phyloP scores from a whole-genome alignment of 305 asterid species.

The Fraxinus angustifolia region DNA sequence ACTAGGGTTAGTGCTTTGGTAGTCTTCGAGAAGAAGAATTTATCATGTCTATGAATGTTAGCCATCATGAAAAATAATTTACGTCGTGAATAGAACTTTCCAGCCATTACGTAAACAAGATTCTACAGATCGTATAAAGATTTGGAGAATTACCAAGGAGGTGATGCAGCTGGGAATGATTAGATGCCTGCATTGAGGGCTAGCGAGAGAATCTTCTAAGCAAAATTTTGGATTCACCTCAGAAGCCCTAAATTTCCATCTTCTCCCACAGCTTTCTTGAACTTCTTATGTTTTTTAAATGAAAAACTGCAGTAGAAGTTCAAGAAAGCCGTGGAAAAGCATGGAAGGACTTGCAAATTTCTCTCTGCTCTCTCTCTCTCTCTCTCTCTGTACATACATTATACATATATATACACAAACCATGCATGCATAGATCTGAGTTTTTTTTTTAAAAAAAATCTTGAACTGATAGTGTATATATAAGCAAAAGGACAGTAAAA shows the following conservation, averaged over 20 bases:
- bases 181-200: background rate
- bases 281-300: constrained; percentile 21
- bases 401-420: background rate
- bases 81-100: background rate
- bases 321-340: no score
- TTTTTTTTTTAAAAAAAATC: background rate
- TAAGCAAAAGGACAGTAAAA: background rate
- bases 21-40: background rate
- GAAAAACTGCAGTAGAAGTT: constrained; percentile 17
- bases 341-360: constrained; percentile 18
- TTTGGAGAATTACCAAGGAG: background rate
- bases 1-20: background rate
- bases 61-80: background rate
- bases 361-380: background rate
- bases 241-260: constrained; percentile 20
- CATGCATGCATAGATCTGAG: background rate
- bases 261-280: constrained; percentile 49
- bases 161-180: background rate
- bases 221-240: background rate
- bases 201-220: background rate
- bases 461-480: background rate
- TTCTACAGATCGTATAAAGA: background rate
- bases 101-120: background rate
- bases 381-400: background rate
- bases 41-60: no score